These are phyloP conservation scores for Yamadazyma oceani DNA, from an alignment of 1,139 yeast genomes.

Conservation along the genomic window DNA sequence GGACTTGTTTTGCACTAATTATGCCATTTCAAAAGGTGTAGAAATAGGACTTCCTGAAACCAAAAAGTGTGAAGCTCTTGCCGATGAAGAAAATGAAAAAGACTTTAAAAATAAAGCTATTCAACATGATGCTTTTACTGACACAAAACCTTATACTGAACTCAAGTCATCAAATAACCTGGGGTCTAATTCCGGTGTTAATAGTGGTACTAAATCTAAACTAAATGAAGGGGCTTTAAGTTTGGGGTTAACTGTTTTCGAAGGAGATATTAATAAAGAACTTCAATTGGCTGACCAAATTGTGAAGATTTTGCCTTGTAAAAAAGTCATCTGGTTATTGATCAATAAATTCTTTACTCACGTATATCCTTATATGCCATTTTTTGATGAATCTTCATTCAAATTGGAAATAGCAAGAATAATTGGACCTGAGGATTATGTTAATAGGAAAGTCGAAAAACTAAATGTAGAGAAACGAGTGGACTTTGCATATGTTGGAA, in stretches of 20 bases:
- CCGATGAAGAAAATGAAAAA: conserved; percentile 3
- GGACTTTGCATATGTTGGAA: conserved; percentile 34
- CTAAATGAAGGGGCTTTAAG: conserved; percentile 20
- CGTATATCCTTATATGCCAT: conserved; percentile 50
- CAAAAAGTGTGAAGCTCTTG: not conserved
- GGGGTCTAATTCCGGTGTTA: not conserved
- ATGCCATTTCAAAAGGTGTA: not conserved
- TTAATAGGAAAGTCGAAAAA: conserved; percentile 17
- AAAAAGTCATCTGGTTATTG: conserved; percentile 46
- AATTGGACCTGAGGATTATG: conserved; percentile 27
- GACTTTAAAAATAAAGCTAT: conserved; percentile 6
- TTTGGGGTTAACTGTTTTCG: conserved; percentile 26
- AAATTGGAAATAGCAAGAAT: conserved; percentile 24
- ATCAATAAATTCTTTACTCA: conserved; percentile 44
- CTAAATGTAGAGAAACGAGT: conserved; percentile 28
- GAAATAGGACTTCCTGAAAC: not conserved
- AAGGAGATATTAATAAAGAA: conserved; percentile 32
- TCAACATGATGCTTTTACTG: not conserved
- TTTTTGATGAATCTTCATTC: conserved; percentile 42
- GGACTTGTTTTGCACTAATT: not conserved
- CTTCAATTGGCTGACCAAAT: conserved; percentile 34
- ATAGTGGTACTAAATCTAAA: conserved; percentile 1
- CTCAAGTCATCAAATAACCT: not conserved
- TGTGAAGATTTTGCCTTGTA: conserved; percentile 42
- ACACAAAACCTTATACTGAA: not conserved